phyloP scores from a whole-genome alignment of 2,329 filamentous ascomycete genomes.

The Neophaeococcomyces aloes region DNA sequence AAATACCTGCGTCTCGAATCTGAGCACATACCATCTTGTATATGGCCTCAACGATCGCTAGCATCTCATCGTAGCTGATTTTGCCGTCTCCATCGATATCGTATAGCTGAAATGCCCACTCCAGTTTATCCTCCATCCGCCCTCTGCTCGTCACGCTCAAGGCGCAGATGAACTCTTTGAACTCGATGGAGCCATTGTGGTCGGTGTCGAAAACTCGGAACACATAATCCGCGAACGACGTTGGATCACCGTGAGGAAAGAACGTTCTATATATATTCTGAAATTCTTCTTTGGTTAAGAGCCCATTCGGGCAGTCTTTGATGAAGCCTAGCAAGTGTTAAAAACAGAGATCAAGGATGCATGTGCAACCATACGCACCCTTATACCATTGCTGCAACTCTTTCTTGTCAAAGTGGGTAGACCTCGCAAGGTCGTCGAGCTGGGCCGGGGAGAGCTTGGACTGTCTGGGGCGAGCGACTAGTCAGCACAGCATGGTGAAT shows the following conservation, averaged over 20 bases:
- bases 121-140: constrained; percentile 98
- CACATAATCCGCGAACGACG: constrained; percentile 95
- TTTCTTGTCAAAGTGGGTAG: constrained; percentile 99
- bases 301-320: constrained; percentile 94
- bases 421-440: constrained; percentile 87
- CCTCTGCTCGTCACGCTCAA: constrained; percentile 92
- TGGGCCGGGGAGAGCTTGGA: constrained; percentile 97
- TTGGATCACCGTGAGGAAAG: constrained; percentile 96
- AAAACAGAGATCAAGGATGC: not conserved
- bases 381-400: constrained; percentile 99
- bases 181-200: constrained; percentile 95
- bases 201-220: constrained; percentile 99
- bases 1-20: no score
- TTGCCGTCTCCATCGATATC: constrained; percentile 98
- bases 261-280: constrained; percentile 99
- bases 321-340: constrained; percentile 53
- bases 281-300: constrained; percentile 96
- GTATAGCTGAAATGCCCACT: constrained; percentile 99
- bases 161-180: constrained; percentile 99
- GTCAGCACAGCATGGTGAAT: no score
- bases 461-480: constrained; percentile 50
- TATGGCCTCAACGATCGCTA: constrained; percentile 96
- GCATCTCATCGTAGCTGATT: constrained; percentile 98
- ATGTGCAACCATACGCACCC: constrained; percentile 48
- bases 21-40: constrained; percentile 99